Percentiles rank a stretch among this genome's conserved stretches.
Conservation (phyloP, 1,284 basidiomycete genomes). For the Ceratobasidium sp. region DNA sequence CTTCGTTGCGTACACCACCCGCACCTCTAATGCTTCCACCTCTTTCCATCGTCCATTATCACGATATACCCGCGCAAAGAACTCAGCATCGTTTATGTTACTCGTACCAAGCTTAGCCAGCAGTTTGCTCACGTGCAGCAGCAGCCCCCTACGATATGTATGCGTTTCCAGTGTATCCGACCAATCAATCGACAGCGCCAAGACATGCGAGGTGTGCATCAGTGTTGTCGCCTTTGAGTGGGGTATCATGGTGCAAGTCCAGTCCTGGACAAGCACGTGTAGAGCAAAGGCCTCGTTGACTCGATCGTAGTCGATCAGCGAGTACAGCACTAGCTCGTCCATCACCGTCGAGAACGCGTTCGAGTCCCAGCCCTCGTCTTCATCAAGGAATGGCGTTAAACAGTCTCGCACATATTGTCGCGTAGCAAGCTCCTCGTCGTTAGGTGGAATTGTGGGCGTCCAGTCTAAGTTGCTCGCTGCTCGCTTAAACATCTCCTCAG, state of each 20-base stretch:
- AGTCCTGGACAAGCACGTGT: conserved; percentile 7
- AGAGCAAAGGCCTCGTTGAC: neutral
- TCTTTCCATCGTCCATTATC: neutral
- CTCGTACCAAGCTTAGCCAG: neutral
- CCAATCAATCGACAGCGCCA: neutral
- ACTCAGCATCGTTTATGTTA: neutral
- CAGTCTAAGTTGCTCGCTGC: neutral
- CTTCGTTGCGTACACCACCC: neutral
- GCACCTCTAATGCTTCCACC: neutral
- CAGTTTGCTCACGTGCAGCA: neutral
- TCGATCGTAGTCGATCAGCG: conserved; percentile 11
- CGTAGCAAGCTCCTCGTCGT: neutral
- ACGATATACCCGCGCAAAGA: neutral
- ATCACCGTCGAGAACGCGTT: neutral
- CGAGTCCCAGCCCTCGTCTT: neutral
- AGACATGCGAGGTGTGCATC: neutral
- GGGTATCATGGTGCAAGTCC: neutral
- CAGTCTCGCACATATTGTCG: neutral
- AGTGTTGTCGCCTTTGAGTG: neutral
- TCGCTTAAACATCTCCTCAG: conserved; percentile 1
- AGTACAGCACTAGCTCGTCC: neutral
- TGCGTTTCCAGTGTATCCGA: too few relatives aligned
- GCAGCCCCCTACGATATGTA: neutral
- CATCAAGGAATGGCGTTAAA: neutral
- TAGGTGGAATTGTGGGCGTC: neutral